Evolutionary conservation across 495 filamentous ascomycete genomes (phyloP).

Genomic region (Neurospora pannonica): DNA sequence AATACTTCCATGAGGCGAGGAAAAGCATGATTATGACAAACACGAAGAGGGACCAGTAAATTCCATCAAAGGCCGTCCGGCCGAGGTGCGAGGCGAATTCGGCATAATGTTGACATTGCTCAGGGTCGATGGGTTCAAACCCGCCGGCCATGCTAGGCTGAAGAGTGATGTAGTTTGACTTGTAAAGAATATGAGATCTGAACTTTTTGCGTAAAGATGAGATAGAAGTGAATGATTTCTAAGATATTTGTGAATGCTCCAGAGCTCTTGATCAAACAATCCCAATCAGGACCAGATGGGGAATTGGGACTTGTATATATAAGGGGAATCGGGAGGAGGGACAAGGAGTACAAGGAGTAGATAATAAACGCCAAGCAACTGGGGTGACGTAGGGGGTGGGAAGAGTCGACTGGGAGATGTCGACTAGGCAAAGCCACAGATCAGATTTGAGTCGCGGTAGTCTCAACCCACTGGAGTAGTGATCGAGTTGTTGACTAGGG

Average conservation of each 20-base stretch:
- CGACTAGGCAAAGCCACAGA: constrained; percentile 1
- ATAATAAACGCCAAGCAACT: not conserved
- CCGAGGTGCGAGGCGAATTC: constrained; percentile 31
- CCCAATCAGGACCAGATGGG: not conserved
- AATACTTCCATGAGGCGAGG: constrained; percentile 29
- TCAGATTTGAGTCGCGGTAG: constrained; percentile 9
- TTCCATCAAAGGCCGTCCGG: constrained; percentile 30
- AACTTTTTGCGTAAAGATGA: not conserved
- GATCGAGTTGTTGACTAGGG: not conserved
- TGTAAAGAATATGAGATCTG: not conserved
- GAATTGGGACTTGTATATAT: not conserved
- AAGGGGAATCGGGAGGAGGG: not conserved
- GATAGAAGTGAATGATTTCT: not conserved
- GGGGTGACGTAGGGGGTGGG: constrained; percentile 4
- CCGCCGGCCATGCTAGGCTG: constrained; percentile 27
- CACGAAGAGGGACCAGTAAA: constrained; percentile 40
- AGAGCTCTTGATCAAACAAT: not conserved
- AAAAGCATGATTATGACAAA: constrained; percentile 30
- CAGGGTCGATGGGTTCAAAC: constrained; percentile 19
- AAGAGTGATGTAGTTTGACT: not conserved
- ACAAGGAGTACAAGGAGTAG: not conserved
- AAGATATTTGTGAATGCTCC: not conserved
- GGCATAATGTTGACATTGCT: constrained; percentile 35
- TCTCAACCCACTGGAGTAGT: constrained; percentile 3
- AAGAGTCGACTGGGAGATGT: constrained; percentile 1